phyloP scores from a whole-genome alignment of 179 eudicot genomes.

The Patellifolia procumbens region DNA sequence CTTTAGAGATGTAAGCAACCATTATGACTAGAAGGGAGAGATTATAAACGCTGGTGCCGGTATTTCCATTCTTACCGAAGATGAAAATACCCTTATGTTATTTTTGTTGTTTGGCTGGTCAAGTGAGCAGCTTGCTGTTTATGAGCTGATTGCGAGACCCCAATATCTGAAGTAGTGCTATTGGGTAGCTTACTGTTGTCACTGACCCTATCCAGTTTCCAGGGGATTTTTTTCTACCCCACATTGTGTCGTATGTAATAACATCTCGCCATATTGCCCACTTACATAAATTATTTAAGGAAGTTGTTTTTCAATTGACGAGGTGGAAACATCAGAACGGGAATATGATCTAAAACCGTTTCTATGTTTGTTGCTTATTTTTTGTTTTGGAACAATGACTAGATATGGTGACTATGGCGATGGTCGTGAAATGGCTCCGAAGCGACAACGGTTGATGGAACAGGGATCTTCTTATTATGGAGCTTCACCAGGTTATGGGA shows the following conservation, averaged over 20 bases:
- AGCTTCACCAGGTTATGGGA: constrained; percentile 44
- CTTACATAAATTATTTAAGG: too few species aligned
- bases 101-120: not conserved
- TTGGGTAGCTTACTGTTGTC: not conserved
- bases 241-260: too few species aligned
- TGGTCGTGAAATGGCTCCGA: constrained; percentile 72
- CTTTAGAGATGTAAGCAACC: not conserved
- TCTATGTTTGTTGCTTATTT: constrained; percentile 16
- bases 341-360: not conserved
- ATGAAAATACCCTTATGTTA: not conserved
- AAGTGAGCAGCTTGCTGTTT: not conserved
- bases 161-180: not conserved
- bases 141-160: not conserved
- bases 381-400: constrained; percentile 22
- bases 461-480: constrained; percentile 67
- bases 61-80: not conserved
- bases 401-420: constrained; percentile 62
- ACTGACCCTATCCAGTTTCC: too few species aligned
- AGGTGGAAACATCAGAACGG: too few species aligned
- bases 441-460: constrained; percentile 68
- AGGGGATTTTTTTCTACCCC: too few species aligned
- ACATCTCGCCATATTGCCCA: too few species aligned
- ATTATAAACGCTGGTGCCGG: not conserved
- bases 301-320: too few species aligned
- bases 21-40: not conserved